phyloP scores from a whole-genome alignment of 768 basidiomycete genomes.

The Macrolepiota dolichaula region DNA sequence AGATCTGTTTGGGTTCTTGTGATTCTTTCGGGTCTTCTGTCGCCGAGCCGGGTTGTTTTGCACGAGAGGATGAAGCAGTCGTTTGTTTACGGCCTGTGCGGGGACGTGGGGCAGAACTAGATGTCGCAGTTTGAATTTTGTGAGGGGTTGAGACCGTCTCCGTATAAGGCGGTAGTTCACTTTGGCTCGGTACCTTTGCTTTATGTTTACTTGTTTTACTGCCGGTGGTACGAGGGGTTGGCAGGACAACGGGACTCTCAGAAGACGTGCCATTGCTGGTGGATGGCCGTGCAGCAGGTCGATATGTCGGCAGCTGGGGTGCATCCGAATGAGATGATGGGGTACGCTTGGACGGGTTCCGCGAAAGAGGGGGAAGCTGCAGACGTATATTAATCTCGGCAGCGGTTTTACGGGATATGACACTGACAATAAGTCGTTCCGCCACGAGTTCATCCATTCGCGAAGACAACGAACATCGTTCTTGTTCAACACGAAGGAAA shows the following conservation, averaged over 20 bases:
- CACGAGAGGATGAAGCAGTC: neutral
- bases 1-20: constrained; percentile 20
- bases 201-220: constrained; percentile 1
- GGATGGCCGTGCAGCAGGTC: constrained; percentile 11
- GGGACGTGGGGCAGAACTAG: constrained; percentile 22
- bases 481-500: constrained; percentile 70
- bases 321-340: neutral
- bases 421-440: constrained; percentile 44
- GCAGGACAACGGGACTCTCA: neutral
- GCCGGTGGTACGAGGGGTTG: constrained; percentile 8
- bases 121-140: constrained; percentile 26
- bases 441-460: constrained; percentile 57
- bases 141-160: constrained; percentile 3
- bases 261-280: neutral
- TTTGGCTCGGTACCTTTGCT: constrained; percentile 3
- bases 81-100: constrained; percentile 15
- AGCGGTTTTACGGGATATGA: neutral
- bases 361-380: neutral
- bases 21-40: constrained; percentile 8
- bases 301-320: constrained; percentile 7
- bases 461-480: constrained; percentile 54
- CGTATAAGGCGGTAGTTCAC: constrained; percentile 9
- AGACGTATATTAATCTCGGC: neutral
- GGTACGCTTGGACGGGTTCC: neutral
- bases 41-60: neutral